Evolutionary conservation across 768 basidiomycete species (phyloP).

Genomic region (Lactarius evosmus): DNA sequence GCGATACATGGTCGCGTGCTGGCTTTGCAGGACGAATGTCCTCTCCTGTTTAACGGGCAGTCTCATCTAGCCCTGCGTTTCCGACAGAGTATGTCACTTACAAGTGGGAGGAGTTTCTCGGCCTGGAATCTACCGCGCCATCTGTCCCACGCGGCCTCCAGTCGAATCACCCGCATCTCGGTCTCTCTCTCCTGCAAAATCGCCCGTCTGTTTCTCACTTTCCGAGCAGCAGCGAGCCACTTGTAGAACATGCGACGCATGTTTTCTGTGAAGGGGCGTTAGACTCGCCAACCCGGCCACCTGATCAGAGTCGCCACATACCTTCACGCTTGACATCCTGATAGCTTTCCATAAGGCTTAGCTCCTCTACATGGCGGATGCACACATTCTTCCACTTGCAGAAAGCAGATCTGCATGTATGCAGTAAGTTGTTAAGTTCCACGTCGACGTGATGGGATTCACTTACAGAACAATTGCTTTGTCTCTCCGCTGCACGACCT

Average conservation of each 20-base stretch:
- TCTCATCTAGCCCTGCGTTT: not conserved
- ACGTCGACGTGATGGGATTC: not conserved
- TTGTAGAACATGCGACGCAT: conserved; percentile 64
- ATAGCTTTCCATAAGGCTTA: conserved; percentile 82
- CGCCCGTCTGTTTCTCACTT: conserved; percentile 57
- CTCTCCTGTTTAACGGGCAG: conserved; percentile 36
- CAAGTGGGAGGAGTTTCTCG: conserved; percentile 61
- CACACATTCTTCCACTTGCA: conserved; percentile 65
- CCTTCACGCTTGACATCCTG: conserved; percentile 79
- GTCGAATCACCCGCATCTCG: conserved; percentile 50
- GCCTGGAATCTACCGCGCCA: conserved; percentile 75
- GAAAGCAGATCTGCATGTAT: conserved; percentile 48
- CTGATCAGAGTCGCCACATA: conserved; percentile 32
- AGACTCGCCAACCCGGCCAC: not conserved
- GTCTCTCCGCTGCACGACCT: conserved; percentile 49
- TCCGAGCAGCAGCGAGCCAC: conserved; percentile 62
- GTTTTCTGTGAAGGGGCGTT: conserved; percentile 45
- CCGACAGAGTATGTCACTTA: conserved; percentile 35
- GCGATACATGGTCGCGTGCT: conserved; percentile 59
- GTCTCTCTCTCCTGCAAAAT: conserved; percentile 59
- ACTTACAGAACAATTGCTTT: conserved; percentile 40
- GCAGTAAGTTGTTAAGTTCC: conserved; percentile 3
- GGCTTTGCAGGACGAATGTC: conserved; percentile 56
- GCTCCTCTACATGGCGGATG: conserved; percentile 62
- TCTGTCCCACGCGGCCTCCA: conserved; percentile 66